Evolutionary conservation across 805 yeast genomes (phyloP).

Genomic region (Isabelozyma rhagii): DNA sequence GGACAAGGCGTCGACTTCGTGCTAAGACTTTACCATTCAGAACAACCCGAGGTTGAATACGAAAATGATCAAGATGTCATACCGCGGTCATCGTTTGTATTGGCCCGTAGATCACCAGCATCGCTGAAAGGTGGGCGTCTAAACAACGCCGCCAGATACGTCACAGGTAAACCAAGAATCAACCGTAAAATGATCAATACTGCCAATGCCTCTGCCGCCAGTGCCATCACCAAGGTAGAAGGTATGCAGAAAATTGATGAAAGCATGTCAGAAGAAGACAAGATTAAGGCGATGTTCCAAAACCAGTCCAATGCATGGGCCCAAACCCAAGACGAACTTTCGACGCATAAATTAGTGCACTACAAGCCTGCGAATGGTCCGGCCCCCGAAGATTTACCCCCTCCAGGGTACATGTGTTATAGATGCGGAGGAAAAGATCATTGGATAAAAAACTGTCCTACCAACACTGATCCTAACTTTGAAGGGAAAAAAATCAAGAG

Average conservation of each 20-base stretch:
- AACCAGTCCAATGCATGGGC: constrained; percentile 95
- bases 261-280: constrained; percentile 74
- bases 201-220: constrained; percentile 19
- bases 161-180: constrained; percentile 64
- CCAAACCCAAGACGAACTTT: constrained; percentile 87
- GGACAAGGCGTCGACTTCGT: constrained; percentile 86
- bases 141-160: constrained; percentile 62
- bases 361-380: constrained; percentile 42
- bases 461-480: constrained; percentile 86
- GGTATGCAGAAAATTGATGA: constrained; percentile 30
- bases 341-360: constrained; percentile 77
- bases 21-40: constrained; percentile 58
- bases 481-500: constrained; percentile 88
- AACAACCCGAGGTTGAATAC: constrained; percentile 62
- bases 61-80: constrained; percentile 88
- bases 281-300: constrained; percentile 85
- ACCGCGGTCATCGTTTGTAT: constrained; percentile 81
- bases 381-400: constrained; percentile 69
- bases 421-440: constrained; percentile 92
- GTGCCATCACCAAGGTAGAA: constrained; percentile 12
- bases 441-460: constrained; percentile 95
- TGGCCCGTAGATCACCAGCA: constrained; percentile 79
- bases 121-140: constrained; percentile 40
- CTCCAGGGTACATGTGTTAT: constrained; percentile 94
- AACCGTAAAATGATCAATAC: constrained; percentile 39